Base-by-base conservation (phyloP, 129 eudicot species). In the Artemisia tridentata region DNA sequence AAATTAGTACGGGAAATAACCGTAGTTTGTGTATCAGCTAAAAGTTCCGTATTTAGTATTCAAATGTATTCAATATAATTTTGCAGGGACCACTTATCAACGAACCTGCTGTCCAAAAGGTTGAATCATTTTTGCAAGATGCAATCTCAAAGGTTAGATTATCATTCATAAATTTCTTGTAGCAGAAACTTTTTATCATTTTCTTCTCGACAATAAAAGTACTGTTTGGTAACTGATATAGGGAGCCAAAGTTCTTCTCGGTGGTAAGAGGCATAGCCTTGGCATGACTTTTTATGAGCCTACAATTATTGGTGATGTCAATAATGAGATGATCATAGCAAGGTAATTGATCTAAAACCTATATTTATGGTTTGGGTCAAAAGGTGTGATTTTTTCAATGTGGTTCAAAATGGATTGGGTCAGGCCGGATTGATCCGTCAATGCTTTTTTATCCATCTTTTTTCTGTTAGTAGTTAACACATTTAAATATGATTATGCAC, bases 41-140 rank as follows among this genome's bases (percentile, higher is more conserved):
- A 38, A 34, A 38, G 45, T 38, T 38, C 10, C 45, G 2, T 38
- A 38, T 38, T 38, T 38, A 7, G 45, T 7, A 38, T 38, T 7
- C 45, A 38, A 7, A 34, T 34, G 34, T 92, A 65, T 41, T 70
- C 7, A 38, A 34, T 62, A 55, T 63, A 76, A 64, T 80, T 59
- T 74, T 76, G 72, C 86, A 93, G 96, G 99, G 99, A 20, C 99
- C 99, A 72, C 91, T 93, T 71, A 90, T 93, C 50, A 93, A 87
- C 65, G 96, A 89, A 77, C 89, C 96, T 53, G 97, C 99, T 68
- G 84, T 93, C 45, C 81, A 87, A 63, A 93, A 93, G 96, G 98
- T 92, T 72, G 25, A 23, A n/a, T 54, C 27, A 46, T 18, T 21
- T 57, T 45, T 38, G 15, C 79, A 92, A 86, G 91, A 92, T 77